Evolutionary conservation across 2,329 filamentous ascomycete species (phyloP).

Genomic region (Immersiporthe knoxdaviesiana): DNA sequence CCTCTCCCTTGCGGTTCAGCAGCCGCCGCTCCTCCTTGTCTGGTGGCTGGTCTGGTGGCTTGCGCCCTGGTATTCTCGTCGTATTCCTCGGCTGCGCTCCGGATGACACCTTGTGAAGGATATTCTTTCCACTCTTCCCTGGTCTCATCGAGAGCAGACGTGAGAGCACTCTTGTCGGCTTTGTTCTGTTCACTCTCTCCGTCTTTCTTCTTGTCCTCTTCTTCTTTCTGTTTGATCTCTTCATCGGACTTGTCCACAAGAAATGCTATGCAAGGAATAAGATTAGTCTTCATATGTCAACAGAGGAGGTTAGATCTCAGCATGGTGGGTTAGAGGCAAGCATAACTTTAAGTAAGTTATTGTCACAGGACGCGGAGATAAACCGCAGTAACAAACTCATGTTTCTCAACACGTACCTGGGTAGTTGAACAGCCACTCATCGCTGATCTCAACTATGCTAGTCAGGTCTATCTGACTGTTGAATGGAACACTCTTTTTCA

Average conservation of each 20-base stretch:
- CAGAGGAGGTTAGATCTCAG: background rate
- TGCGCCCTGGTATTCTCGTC: no score
- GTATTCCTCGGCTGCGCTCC: no score
- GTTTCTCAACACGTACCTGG: background rate
- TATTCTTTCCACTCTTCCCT: no score
- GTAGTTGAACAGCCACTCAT: background rate
- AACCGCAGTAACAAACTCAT: background rate
- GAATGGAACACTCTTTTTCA: background rate
- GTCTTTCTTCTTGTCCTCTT: no score
- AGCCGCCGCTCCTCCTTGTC: no score
- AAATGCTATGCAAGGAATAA: background rate
- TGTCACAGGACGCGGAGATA: background rate
- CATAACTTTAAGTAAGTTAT: background rate
- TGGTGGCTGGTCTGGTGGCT: no score
- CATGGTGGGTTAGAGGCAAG: background rate
- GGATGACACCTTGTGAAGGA: background rate
- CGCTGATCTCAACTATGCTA: background rate
- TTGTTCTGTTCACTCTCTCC: no score
- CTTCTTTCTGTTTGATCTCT: background rate
- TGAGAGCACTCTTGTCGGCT: no score
- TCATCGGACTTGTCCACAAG: background rate
- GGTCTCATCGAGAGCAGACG: background rate
- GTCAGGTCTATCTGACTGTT: background rate
- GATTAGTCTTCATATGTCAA: background rate
- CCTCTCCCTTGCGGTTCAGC: no score